A percentile compares a stretch with the other conserved stretches of the same genome.
Conservation (phyloP, 2,329 filamentous ascomycete species). For the Aspergillus ustus region DNA sequence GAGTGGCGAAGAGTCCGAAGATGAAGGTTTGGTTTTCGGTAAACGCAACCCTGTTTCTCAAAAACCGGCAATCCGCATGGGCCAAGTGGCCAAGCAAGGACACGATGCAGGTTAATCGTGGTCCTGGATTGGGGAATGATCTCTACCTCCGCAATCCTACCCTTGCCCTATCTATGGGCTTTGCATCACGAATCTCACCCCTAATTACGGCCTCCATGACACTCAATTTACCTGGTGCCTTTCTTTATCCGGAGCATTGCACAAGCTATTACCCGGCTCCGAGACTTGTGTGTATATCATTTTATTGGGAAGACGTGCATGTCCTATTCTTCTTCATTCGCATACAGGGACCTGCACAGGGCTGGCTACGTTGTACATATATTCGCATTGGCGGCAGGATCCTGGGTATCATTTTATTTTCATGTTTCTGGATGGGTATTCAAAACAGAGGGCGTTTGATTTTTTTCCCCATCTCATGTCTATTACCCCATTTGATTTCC, state of each 20-base stretch:
- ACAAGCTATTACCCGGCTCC: conserved; percentile 10
- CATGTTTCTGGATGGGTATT: conserved; percentile 19
- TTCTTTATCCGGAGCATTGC: conserved; percentile 6
- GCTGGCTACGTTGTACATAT: conserved; percentile 43
- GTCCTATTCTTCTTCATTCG: conserved; percentile 21
- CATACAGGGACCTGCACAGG: conserved; percentile 25
- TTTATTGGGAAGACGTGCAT: conserved; percentile 20
- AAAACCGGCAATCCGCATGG: conserved; percentile 24
- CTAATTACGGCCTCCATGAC: not conserved
- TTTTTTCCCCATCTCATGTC: conserved; percentile 14
- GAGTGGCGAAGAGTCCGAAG: conserved; percentile 45
- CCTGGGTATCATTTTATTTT: conserved; percentile 22
- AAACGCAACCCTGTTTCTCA: conserved; percentile 37
- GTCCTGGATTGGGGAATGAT: not conserved
- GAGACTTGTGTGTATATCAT: conserved; percentile 28
- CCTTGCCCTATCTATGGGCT: not conserved
- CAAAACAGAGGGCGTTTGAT: conserved; percentile 16
- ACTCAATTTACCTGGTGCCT: not conserved
- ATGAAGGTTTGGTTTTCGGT: conserved; percentile 48
- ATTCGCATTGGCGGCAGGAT: conserved; percentile 32
- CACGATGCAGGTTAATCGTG: conserved; percentile 16
- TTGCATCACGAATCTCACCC: not conserved
- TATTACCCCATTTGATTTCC: conserved; percentile 12
- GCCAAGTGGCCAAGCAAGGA: conserved; percentile 19
- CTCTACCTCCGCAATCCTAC: not conserved